Evolutionary conservation across 805 yeast species (phyloP).

Genomic region (Pachysolen tannophilus): DNA sequence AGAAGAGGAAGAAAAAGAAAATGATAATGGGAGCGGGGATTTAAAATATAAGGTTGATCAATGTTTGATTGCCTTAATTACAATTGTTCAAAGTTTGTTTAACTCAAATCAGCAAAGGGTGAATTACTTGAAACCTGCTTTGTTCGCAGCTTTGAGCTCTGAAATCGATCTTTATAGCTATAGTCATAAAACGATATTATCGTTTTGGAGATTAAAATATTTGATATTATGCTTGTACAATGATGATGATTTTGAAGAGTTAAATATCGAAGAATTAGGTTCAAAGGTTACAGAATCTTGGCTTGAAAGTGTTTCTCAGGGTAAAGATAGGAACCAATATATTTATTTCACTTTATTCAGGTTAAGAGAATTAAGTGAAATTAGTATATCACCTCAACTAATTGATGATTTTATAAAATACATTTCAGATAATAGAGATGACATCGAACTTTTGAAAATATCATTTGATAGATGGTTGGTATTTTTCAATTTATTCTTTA

Average conservation of each 20-base stretch:
- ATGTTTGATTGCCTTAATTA: conserved; percentile 14
- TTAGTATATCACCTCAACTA: conserved; percentile 15
- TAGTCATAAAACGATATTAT: conserved; percentile 6
- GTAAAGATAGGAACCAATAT: conserved; percentile 10
- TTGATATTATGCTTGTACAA: conserved; percentile 41
- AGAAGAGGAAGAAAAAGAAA: too few relatives aligned
- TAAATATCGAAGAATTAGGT: neutral
- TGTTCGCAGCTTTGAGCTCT: conserved; percentile 9
- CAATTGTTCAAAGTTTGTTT: conserved; percentile 35
- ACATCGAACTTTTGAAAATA: conserved; percentile 13
- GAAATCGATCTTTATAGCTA: conserved; percentile 11
- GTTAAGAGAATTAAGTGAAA: conserved; percentile 34
- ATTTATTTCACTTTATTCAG: conserved; percentile 38
- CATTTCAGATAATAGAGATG: conserved; percentile 10
- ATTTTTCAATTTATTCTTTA: conserved; percentile 29
- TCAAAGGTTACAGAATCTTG: conserved; percentile 4
- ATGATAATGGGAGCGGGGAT: too few relatives aligned
- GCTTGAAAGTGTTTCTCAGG: conserved; percentile 2
- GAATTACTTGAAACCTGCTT: too few relatives aligned
- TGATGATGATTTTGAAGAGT: conserved; percentile 14
- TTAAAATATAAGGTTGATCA: conserved; percentile 11
- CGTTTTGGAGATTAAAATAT: conserved; percentile 39
- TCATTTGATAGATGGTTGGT: conserved; percentile 50
- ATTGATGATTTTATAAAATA: conserved; percentile 18
- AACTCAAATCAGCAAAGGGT: too few relatives aligned